Evolutionary conservation across 306 rosid genomes (phyloP).

Genomic region (Ormosia semicastrata): DNA sequence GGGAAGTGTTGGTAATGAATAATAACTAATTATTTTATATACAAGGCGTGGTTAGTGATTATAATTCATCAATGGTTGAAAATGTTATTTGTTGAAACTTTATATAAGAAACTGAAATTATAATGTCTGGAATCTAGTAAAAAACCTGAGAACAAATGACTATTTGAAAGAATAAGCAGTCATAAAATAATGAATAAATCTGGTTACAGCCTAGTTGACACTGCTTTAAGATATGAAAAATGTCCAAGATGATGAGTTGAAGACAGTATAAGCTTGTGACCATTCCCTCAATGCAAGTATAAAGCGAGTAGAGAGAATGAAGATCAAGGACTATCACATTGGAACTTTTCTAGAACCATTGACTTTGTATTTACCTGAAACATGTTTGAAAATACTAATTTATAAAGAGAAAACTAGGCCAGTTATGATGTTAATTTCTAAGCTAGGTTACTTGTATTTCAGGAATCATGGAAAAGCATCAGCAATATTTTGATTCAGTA

Average conservation of each 20-base stretch:
- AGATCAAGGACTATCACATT: neutral
- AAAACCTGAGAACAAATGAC: neutral
- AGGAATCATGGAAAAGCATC: neutral
- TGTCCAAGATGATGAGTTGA: neutral
- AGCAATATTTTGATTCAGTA: constrained; percentile 12
- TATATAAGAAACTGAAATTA: neutral
- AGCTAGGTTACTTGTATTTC: neutral
- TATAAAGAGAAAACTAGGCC: constrained; percentile 3
- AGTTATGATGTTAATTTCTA: constrained; percentile 15
- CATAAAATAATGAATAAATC: neutral
- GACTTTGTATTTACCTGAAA: neutral
- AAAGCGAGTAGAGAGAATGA: neutral
- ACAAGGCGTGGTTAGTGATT: neutral
- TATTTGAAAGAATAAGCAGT: neutral
- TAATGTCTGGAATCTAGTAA: neutral
- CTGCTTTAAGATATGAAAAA: neutral
- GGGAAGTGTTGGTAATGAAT: neutral
- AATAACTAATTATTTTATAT: neutral
- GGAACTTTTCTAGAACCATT: neutral
- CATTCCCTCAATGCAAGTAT: neutral
- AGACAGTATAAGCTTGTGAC: neutral
- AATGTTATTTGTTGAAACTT: neutral
- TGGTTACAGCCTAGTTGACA: neutral
- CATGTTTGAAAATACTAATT: neutral
- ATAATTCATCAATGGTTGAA: neutral